Conservation (phyloP, 2,329 filamentous ascomycete species). For the Penicillium decumbens region DNA sequence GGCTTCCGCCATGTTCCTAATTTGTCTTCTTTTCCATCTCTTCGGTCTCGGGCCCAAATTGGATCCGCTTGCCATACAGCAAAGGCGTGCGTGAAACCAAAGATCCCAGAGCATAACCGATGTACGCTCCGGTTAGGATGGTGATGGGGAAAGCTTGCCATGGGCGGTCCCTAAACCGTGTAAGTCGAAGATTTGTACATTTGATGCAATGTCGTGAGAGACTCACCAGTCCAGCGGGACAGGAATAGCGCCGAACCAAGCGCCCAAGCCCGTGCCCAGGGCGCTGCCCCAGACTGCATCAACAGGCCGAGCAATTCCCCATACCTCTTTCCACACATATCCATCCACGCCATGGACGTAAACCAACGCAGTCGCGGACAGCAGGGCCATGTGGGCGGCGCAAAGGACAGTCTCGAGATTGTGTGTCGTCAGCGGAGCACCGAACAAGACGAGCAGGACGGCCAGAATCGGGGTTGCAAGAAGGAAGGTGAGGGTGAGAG, state of each 20-base stretch:
- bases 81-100: slow-evolving; percentile 28
- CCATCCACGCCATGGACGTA: slow-evolving; percentile 78
- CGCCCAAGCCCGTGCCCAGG: slow-evolving; percentile 72
- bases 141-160: slow-evolving; percentile 99
- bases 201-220: not conserved
- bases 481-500: slow-evolving; percentile 53
- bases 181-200: slow-evolving; percentile 5
- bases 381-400: slow-evolving; percentile 73
- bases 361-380: slow-evolving; percentile 73
- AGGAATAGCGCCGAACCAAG: slow-evolving; percentile 89
- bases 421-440: slow-evolving; percentile 82
- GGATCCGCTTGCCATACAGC: slow-evolving; percentile 35
- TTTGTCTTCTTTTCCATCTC: slow-evolving; percentile 20
- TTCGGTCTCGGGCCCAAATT: slow-evolving; percentile 24
- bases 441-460: slow-evolving; percentile 74
- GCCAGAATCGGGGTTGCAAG: slow-evolving; percentile 55
- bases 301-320: slow-evolving; percentile 65
- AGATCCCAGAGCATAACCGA: slow-evolving; percentile 66
- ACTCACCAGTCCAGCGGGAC: slow-evolving; percentile 86
- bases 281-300: slow-evolving; percentile 82
- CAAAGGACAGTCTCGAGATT: slow-evolving; percentile 71
- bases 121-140: slow-evolving; percentile 75
- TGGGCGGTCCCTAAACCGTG: slow-evolving; percentile 67
- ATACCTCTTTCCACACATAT: slow-evolving; percentile 63
- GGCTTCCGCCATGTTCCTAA: not conserved